phyloP scores from a whole-genome alignment of 352 stramenopile species.

The Phytophthora palmivora region DNA sequence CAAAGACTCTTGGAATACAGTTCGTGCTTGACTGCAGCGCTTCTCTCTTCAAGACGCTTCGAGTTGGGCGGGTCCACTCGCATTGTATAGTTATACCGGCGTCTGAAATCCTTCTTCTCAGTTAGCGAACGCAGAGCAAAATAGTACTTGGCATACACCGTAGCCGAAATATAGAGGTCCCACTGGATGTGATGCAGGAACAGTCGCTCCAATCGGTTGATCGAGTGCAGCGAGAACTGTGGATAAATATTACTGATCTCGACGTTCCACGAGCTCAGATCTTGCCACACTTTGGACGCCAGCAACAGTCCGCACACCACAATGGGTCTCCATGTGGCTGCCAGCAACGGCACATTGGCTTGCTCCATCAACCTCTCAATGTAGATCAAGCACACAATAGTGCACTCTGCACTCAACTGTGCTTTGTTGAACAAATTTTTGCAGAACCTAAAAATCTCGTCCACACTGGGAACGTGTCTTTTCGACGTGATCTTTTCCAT shows the following conservation, averaged over 20 bases:
- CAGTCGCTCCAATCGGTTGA: conserved; percentile 97
- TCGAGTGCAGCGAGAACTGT: conserved; percentile 97
- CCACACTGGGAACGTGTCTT: conserved; percentile 85
- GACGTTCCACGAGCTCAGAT: conserved; percentile 98
- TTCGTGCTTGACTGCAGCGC: conserved; percentile 80
- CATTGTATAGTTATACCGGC: conserved; percentile 92
- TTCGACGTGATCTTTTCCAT: conserved; percentile 89
- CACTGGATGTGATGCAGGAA: conserved; percentile 98
- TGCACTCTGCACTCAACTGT: conserved; percentile 98
- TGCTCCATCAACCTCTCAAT: conserved; percentile 99
- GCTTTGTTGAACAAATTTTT: conserved; percentile 97
- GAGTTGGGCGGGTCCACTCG: conserved; percentile 88
- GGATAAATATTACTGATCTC: conserved; percentile 98
- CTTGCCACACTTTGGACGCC: conserved; percentile 99
- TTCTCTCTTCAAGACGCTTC: conserved; percentile 86
- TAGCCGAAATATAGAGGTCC: conserved; percentile 97
- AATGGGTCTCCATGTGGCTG: conserved; percentile 97
- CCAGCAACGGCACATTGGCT: conserved; percentile 94
- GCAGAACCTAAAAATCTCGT: conserved; percentile 94
- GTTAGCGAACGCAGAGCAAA: conserved; percentile 96
- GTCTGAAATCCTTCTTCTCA: conserved; percentile 92
- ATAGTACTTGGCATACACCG: conserved; percentile 98
- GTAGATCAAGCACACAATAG: conserved; percentile 99
- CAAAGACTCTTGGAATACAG: conserved; percentile 89
- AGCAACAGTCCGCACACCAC: conserved; percentile 97